Percentiles rank a stretch among this genome's conserved stretches.
Conservation (phyloP, 2,329 filamentous ascomycete genomes). For the Colletotrichum paranaense region DNA sequence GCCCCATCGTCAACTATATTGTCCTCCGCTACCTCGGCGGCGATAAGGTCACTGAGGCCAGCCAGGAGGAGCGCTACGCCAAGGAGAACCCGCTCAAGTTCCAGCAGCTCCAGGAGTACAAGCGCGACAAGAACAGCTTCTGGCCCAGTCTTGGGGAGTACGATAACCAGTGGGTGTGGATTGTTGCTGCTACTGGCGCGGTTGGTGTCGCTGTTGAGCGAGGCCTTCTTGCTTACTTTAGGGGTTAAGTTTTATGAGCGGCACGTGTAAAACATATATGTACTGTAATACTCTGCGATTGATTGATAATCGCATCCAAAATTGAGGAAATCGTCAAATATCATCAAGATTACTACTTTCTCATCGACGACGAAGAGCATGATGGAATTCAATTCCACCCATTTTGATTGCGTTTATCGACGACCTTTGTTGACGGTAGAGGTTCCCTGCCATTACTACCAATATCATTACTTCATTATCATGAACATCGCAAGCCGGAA, state of each 20-base stretch:
- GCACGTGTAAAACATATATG: neutral
- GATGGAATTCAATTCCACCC: too few relatives aligned
- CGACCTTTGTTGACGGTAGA: neutral
- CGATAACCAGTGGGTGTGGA: constrained; percentile 67
- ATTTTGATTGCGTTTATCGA: too few relatives aligned
- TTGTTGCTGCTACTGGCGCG: constrained; percentile 60
- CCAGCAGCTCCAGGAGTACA: constrained; percentile 63
- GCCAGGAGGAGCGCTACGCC: constrained; percentile 63
- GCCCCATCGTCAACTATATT: constrained; percentile 67
- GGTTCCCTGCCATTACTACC: neutral
- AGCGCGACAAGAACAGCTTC: constrained; percentile 67
- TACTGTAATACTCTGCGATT: neutral
- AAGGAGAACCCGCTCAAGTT: constrained; percentile 62
- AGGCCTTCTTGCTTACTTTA: constrained; percentile 20
- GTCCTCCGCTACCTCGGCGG: constrained; percentile 68
- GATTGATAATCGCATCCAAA: neutral
- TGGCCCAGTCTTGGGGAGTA: constrained; percentile 65
- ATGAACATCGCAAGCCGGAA: too few relatives aligned
- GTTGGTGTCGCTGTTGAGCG: constrained; percentile 59
- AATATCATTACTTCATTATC: neutral
- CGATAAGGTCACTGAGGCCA: constrained; percentile 64
- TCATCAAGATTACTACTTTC: neutral
- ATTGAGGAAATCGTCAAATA: neutral
- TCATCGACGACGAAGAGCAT: too few relatives aligned
- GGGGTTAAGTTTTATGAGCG: neutral